phyloP scores from a whole-genome alignment of 352 stramenopile species.

The Pythium phragmitis region DNA sequence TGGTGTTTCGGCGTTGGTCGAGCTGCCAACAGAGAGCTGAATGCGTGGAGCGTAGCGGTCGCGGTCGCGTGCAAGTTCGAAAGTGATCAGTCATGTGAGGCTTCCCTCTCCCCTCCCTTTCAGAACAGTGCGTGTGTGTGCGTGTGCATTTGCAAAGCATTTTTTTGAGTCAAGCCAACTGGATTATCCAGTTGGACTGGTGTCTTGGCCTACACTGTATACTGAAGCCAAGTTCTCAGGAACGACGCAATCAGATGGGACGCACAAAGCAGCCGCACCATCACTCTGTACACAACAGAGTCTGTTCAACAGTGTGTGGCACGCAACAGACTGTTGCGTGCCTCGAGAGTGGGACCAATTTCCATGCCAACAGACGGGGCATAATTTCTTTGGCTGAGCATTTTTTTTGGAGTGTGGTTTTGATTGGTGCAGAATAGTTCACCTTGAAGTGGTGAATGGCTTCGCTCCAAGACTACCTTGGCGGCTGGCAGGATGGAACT shows the following conservation, averaged over 20 bases:
- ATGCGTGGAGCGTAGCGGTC: not conserved
- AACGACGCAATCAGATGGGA: conserved; percentile 14
- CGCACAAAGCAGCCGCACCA: conserved; percentile 7
- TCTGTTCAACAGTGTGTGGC: too few relatives aligned
- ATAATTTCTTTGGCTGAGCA: not conserved
- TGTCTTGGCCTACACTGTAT: not conserved
- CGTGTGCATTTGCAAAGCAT: not conserved
- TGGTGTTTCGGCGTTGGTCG: not conserved
- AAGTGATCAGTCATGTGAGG: conserved; percentile 5
- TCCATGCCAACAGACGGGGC: conserved; percentile 11
- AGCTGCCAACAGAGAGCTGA: too few relatives aligned
- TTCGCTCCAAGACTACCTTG: conserved; percentile 1
- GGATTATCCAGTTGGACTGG: not conserved
- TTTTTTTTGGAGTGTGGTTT: not conserved
- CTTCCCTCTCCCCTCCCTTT: conserved; percentile 2
- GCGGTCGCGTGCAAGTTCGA: not conserved
- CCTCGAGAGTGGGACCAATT: conserved; percentile 20
- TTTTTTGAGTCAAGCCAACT: not conserved
- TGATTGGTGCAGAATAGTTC: conserved; percentile 12
- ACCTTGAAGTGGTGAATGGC: conserved; percentile 14
- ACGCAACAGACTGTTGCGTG: not conserved
- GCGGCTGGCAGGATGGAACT: conserved; percentile 23
- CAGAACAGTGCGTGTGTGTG: conserved; percentile 4
- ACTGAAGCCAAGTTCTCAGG: conserved; percentile 22
- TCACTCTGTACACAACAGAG: conserved; percentile 9